Conservation (phyloP, 192 early-diverging fungal genomes). For the Coemansia sp. region DNA sequence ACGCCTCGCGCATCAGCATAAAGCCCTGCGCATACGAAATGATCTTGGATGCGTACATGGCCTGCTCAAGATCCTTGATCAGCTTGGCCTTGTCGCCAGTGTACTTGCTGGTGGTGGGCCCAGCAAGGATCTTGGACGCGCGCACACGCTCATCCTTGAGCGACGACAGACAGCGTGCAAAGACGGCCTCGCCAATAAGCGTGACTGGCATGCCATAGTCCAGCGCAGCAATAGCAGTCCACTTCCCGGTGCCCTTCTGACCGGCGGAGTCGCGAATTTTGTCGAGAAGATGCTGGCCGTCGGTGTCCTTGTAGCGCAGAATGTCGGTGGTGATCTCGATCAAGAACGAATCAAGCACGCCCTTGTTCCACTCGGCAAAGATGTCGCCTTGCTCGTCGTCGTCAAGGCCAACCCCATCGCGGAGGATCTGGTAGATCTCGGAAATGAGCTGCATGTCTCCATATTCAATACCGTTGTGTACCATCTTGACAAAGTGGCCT, state of each 20-base stretch:
- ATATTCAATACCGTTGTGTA: slow-evolving; percentile 99
- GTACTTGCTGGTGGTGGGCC: slow-evolving; percentile 68
- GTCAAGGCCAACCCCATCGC: slow-evolving; percentile 76
- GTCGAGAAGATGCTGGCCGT: slow-evolving; percentile 83
- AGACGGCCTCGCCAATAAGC: slow-evolving; percentile 97
- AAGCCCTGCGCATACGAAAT: slow-evolving; percentile 99
- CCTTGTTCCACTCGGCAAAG: slow-evolving; percentile 96
- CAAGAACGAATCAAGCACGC: slow-evolving; percentile 94
- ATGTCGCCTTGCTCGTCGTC: slow-evolving; percentile 88
- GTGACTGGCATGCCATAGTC: slow-evolving; percentile 97
- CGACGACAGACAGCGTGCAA: slow-evolving; percentile 92
- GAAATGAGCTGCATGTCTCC: slow-evolving; percentile 99
- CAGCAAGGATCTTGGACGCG: slow-evolving; percentile 83
- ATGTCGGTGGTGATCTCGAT: slow-evolving; percentile 96
- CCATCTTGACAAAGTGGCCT: slow-evolving; percentile 99
- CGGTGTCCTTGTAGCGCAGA: slow-evolving; percentile 87
- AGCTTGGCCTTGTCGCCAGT: slow-evolving; percentile 87
- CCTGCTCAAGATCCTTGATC: slow-evolving; percentile 86
- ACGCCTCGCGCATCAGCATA: slow-evolving; percentile 97
- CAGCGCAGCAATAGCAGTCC: slow-evolving; percentile 94
- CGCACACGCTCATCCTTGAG: slow-evolving; percentile 94
- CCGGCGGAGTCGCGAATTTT: slow-evolving; percentile 97
- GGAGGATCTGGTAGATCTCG: slow-evolving; percentile 93
- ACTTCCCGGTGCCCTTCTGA: slow-evolving; percentile 98
- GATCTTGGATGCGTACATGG: slow-evolving; percentile 96